Conservation (phyloP, 805 yeast species). For the Saccharomyces paradoxus region DNA sequence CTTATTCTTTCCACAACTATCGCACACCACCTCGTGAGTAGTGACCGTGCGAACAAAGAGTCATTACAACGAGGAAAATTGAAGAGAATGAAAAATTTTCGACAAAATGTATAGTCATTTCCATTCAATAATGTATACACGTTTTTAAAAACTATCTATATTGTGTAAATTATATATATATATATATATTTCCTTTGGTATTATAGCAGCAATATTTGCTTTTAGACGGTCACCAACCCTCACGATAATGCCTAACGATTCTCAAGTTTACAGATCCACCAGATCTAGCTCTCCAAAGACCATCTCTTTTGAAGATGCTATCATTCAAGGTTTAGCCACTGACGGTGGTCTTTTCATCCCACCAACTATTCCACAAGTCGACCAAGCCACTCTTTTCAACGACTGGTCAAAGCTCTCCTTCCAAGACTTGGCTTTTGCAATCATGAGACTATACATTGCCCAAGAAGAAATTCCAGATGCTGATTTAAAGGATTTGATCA, state of each 20-base stretch:
- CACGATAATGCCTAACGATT: conserved; percentile 24
- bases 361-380: conserved; percentile 61
- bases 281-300: conserved; percentile 47
- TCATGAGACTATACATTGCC: conserved; percentile 71
- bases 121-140: background rate
- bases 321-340: conserved; percentile 84
- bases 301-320: conserved; percentile 70
- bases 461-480: conserved; percentile 61
- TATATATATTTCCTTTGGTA: background rate
- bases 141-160: background rate
- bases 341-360: conserved; percentile 97
- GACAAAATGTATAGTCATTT: background rate
- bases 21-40: background rate
- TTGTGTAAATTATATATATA: background rate
- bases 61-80: background rate
- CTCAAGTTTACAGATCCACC: conserved; percentile 73
- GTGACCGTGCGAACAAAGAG: background rate
- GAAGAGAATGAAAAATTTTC: background rate
- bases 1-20: background rate
- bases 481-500: conserved; percentile 57
- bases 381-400: conserved; percentile 43
- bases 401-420: conserved; percentile 72
- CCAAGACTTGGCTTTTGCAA: conserved; percentile 79
- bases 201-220: background rate
- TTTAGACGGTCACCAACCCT: background rate